These are phyloP conservation scores for Carex kokanica DNA, from an alignment of 176 grass and related monocot species.

Conservation along the genomic window DNA sequence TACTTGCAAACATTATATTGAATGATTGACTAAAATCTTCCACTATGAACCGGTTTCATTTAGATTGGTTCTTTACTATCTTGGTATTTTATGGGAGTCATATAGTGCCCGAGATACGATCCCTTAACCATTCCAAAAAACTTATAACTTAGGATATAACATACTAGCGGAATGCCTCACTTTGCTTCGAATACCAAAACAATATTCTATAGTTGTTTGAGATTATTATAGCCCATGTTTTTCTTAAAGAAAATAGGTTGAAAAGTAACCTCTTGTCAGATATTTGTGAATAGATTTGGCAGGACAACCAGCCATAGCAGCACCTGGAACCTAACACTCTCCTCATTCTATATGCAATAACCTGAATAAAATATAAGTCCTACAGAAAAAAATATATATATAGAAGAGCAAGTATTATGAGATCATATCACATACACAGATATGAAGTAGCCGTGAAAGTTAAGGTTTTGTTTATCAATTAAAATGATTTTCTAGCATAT, in stretches of 20 bases:
- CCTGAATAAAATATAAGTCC: slow-evolving; percentile 30
- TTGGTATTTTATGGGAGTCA: too few relatives aligned
- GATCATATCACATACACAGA: neutral
- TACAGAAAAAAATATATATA: neutral
- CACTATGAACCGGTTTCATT: too few relatives aligned
- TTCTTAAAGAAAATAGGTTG: slow-evolving; percentile 28
- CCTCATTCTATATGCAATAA: slow-evolving; percentile 99
- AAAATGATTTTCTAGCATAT: too few relatives aligned
- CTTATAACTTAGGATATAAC: too few relatives aligned
- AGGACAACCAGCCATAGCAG: slow-evolving; percentile 85
- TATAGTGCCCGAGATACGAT: too few relatives aligned
- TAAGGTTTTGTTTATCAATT: too few relatives aligned
- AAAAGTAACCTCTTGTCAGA: slow-evolving; percentile 73
- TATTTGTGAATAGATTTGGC: slow-evolving; percentile 72
- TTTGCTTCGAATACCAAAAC: too few relatives aligned
- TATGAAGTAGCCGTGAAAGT: neutral
- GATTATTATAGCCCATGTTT: neutral
- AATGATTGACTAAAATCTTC: too few relatives aligned
- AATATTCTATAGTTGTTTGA: neutral
- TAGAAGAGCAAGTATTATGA: neutral
- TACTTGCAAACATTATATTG: too few relatives aligned
- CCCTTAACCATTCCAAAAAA: too few relatives aligned
- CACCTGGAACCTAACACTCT: slow-evolving; percentile 90
- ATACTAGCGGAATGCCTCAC: too few relatives aligned
- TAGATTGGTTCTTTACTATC: too few relatives aligned